Base-by-base conservation (phyloP, 1,284 basidiomycete genomes). In the Stereum hirsutum region DNA sequence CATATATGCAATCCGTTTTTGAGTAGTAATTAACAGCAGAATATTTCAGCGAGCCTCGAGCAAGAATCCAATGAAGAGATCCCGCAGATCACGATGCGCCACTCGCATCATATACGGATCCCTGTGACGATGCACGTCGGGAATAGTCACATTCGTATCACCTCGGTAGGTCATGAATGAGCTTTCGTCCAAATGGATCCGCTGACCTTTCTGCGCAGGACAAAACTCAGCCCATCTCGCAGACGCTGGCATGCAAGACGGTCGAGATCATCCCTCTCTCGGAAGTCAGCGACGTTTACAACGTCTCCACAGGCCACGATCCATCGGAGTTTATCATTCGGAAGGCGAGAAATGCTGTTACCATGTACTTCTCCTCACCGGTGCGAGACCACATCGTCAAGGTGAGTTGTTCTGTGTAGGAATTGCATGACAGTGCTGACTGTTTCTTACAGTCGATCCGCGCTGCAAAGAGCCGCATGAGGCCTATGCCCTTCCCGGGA, bases 261-360 rank as follows among this genome's bases (percentile, higher is more conserved):
- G 85, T 80, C 0, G 90, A 92, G 53, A 78, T 88, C 46, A 81
- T 93, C 42, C 75, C 79, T 1, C 68, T 90, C 44, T 65, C 73
- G 3, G 89, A 92, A 47, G 75, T 94, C 50, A 89, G 86, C 61
- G 90, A 94, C 54, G 76, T 89, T 1, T 87, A 89, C 57, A 85
- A 84, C 43, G 79, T 89, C 14, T 76, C 80, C 2, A 83, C 78
- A 3, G 81, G 82, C 6, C 70, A 78, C 12, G 83, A 90, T 43
- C 65, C 72, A n/a, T 70, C 85, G 46, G 87, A 91, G 55, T 87
- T 93, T 53, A 82, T 89, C 47, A 80, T 93, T 53, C 72, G 86
- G 33, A 70, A 81, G 52, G 80, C 74, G 52, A 76, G 75, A 46
- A 78, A 86, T 50, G 77, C 78, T 3, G 69, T 73, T 11, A 87